These are phyloP conservation scores for Metarhizium brunneum DNA, from an alignment of 2,329 filamentous ascomycete species.

Conservation along the genomic window DNA sequence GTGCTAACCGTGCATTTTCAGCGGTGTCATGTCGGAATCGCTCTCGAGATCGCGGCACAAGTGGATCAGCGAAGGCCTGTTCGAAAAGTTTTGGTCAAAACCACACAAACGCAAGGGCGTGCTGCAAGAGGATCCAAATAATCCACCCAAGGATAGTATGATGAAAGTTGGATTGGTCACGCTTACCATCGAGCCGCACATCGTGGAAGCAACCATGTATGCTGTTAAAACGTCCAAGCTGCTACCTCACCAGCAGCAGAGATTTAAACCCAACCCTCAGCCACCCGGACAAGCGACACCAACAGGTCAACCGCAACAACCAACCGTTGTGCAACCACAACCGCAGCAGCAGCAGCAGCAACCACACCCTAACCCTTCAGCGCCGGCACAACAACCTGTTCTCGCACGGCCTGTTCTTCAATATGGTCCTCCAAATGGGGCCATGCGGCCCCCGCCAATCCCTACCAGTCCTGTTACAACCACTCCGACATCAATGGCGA, in stretches of 20 bases:
- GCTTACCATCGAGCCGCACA: slow-evolving; percentile 71
- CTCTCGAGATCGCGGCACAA: slow-evolving; percentile 62
- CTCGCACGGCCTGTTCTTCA: slow-evolving; percentile 48
- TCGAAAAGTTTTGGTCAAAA: slow-evolving; percentile 72
- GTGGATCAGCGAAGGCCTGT: slow-evolving; percentile 65
- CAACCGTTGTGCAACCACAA: background rate
- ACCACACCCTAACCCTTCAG: background rate
- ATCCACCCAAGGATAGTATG: slow-evolving; percentile 63
- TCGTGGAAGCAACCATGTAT: slow-evolving; percentile 67
- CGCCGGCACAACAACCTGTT: slow-evolving; percentile 2
- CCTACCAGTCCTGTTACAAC: slow-evolving; percentile 16
- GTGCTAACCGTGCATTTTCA: slow-evolving; percentile 22
- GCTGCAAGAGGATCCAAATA: slow-evolving; percentile 53
- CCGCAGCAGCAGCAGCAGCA: slow-evolving; percentile 15
- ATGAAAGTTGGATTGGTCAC: slow-evolving; percentile 62
- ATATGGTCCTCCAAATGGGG: slow-evolving; percentile 55
- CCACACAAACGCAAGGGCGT: slow-evolving; percentile 59
- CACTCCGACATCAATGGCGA: slow-evolving; percentile 12
- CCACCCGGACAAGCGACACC: slow-evolving; percentile 5
- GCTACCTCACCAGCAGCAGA: slow-evolving; percentile 24
- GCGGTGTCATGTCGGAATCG: slow-evolving; percentile 67
- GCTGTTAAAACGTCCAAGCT: slow-evolving; percentile 57
- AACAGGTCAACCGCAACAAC: slow-evolving; percentile 12
- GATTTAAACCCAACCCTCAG: slow-evolving; percentile 2
- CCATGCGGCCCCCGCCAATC: slow-evolving; percentile 45